Base-by-base conservation (phyloP, 2,329 filamentous ascomycete genomes). In the Penicillium sp. region DNA sequence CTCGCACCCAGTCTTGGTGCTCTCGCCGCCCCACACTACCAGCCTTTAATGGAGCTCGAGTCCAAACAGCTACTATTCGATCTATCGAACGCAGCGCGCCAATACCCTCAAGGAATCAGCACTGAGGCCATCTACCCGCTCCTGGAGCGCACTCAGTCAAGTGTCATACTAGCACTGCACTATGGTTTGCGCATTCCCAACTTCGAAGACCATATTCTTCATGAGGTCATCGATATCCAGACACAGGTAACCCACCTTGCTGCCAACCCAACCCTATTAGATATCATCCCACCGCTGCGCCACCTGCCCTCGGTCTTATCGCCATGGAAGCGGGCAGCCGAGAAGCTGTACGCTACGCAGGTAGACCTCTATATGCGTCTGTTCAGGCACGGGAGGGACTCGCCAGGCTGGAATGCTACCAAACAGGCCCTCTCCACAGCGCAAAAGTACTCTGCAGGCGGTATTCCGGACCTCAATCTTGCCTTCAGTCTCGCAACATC, bases 11-110 rank as follows among this genome's bases (percentile, higher is more conserved):
- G 79, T n/a, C 71, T 82, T 18, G 80, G 77, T 1, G 75, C 77
- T 1, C 74, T 71, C 38, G 76, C 78, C 0, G 63, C 81, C 29
- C 64, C 73, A 13, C 64, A 76, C 14, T 82, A 81, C 62, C 79
- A 78, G 60, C 76, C 78, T 0, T 69, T 79, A 6, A 80, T 82
- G 65, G 76, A 78, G 34, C 77, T 80, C 2, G 79, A 82, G 58
- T 74, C 76, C 8, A 73, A 70, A 7, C 72, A 79, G 16, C 61
- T 82, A 11, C 73, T 75, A 40, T 70, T 61, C 49, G 73, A 79
- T 19, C 65, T 82, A 2, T 60, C 79, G 16, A 56, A 67, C 5
- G 65, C 66, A 4, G 19, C 56, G 3, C 13, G 10, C 2, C 10
- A 48, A 5, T 40, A 11, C 4, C 6, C 53, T 2, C 47, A 49